These are phyloP conservation scores for Fragosphaeria purpurea DNA, from an alignment of 2,329 filamentous ascomycete species.

Conservation along the genomic window DNA sequence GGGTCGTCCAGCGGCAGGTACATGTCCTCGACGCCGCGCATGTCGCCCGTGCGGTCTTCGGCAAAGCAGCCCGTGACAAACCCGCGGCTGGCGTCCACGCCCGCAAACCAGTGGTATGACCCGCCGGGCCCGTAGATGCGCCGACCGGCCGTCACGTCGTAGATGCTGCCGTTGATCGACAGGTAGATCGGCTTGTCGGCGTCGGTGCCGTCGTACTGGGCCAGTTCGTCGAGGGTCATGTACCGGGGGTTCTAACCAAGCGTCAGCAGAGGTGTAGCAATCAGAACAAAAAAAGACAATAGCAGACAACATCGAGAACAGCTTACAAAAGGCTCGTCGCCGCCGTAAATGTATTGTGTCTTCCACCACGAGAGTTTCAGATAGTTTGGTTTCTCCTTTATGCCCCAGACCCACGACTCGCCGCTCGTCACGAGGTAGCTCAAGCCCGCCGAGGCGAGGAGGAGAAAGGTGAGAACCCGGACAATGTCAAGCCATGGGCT, in stretches of 20 bases:
- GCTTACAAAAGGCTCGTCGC: background rate
- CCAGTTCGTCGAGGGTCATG: constrained; percentile 67
- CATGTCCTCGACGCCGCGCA: constrained; percentile 81
- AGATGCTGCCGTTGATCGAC: constrained; percentile 79
- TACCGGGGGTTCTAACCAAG: constrained; percentile 43
- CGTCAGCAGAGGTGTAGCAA: too few species aligned
- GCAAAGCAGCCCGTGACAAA: constrained; percentile 91
- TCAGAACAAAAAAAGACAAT: too few species aligned
- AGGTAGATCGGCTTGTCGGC: constrained; percentile 72
- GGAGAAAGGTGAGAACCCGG: constrained; percentile 57
- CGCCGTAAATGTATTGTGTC: constrained; percentile 46
- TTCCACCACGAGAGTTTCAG: constrained; percentile 48
- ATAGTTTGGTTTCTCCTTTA: constrained; percentile 52
- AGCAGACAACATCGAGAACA: too few species aligned
- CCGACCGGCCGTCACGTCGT: constrained; percentile 64
- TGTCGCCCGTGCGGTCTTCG: constrained; percentile 72
- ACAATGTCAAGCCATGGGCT: constrained; percentile 53
- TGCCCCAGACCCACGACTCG: constrained; percentile 59
- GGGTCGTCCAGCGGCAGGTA: constrained; percentile 58
- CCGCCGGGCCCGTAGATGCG: constrained; percentile 74
- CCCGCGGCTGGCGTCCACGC: constrained; percentile 73
- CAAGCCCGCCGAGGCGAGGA: constrained; percentile 55
- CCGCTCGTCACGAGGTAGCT: constrained; percentile 69
- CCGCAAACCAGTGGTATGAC: constrained; percentile 78
- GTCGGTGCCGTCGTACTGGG: constrained; percentile 68